A percentile compares a stretch with the other conserved stretches of the same genome.
Conservation (phyloP, 345 rosid species). For the Brassica rapa region DNA sequence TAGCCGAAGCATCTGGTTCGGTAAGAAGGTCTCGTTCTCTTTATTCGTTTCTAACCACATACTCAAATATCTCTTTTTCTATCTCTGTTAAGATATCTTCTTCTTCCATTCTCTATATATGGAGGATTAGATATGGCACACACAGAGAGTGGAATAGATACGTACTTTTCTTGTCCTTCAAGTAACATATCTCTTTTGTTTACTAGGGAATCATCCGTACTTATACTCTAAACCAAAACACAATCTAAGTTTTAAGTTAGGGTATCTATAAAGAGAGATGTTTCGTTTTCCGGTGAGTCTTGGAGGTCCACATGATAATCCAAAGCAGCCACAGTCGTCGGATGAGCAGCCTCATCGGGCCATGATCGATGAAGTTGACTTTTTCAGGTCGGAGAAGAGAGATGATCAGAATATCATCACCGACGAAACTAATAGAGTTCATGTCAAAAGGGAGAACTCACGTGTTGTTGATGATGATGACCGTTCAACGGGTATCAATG, state of each 20-base stretch:
- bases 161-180: constrained; percentile 28
- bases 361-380: constrained; percentile 69
- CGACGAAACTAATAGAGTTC: constrained; percentile 29
- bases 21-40: constrained; percentile 45
- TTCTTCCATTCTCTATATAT: constrained; percentile 47
- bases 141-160: constrained; percentile 37
- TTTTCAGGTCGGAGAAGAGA: constrained; percentile 60
- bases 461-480: constrained; percentile 38
- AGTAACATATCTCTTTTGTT: constrained; percentile 19
- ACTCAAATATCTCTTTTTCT: constrained; percentile 43
- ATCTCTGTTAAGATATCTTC: constrained; percentile 30
- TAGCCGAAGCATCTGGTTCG: constrained; percentile 67
- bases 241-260: not conserved
- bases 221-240: not conserved
- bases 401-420: constrained; percentile 26
- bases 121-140: constrained; percentile 63
- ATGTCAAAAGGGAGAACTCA: constrained; percentile 55
- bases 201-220: constrained; percentile 22
- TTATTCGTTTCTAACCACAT: constrained; percentile 51
- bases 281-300: constrained; percentile 57
- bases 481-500: constrained; percentile 55
- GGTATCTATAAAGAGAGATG: constrained; percentile 37
- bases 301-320: constrained; percentile 37
- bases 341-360: constrained; percentile 39
- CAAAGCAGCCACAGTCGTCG: constrained; percentile 29